Percentiles rank a stretch among this genome's conserved stretches.
Evolutionary conservation across 2,329 filamentous ascomycete genomes (phyloP).

Genomic region (Colletotrichum lupini): DNA sequence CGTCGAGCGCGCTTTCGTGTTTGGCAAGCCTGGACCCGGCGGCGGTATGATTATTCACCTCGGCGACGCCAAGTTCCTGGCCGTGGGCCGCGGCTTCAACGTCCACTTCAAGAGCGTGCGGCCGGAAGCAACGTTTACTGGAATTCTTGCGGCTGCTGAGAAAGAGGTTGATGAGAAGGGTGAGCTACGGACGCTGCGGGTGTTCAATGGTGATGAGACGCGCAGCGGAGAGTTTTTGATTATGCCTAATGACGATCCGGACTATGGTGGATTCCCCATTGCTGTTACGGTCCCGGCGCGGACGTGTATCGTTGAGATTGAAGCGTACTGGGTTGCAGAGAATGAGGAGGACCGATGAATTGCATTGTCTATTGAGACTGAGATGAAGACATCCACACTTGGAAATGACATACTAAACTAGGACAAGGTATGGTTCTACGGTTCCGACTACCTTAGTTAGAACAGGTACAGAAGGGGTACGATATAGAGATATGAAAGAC

Average conservation of each 20-base stretch:
- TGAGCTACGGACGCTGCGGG: slow-evolving; percentile 44
- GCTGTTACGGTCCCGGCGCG: slow-evolving; percentile 63
- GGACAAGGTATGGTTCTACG: neutral
- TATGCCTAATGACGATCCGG: slow-evolving; percentile 67
- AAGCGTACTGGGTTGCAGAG: slow-evolving; percentile 49
- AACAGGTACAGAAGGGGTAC: neutral
- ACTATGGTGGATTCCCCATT: slow-evolving; percentile 67
- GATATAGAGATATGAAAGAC: neutral
- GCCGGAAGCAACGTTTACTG: slow-evolving; percentile 48
- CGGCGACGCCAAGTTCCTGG: slow-evolving; percentile 47
- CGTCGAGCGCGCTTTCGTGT: slow-evolving; percentile 52
- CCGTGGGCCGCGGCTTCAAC: slow-evolving; percentile 52
- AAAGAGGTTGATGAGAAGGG: slow-evolving; percentile 49
- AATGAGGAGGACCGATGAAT: slow-evolving; percentile 39
- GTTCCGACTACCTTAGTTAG: neutral
- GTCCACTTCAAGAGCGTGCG: slow-evolving; percentile 45
- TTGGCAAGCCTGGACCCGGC: slow-evolving; percentile 51
- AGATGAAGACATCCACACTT: neutral
- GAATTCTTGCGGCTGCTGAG: slow-evolving; percentile 49
- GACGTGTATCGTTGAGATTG: slow-evolving; percentile 58
- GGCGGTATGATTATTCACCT: slow-evolving; percentile 52
- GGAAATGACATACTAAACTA: neutral
- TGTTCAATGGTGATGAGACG: slow-evolving; percentile 54
- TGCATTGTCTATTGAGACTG: neutral
- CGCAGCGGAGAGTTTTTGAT: slow-evolving; percentile 57